Conservation (phyloP, 148 eudicot genomes). For the Chenopodium album region DNA sequence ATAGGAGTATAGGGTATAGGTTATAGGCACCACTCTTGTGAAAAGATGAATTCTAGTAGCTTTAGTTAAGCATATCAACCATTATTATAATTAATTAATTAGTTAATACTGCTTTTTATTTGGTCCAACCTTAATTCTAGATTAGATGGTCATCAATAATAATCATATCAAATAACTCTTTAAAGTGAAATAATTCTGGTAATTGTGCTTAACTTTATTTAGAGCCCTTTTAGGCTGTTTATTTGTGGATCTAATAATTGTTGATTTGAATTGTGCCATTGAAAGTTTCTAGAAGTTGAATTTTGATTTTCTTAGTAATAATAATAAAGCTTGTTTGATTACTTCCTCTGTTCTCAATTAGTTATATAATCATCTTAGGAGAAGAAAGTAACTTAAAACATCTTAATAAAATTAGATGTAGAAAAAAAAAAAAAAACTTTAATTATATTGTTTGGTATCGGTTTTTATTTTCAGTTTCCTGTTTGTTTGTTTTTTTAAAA, state of each 20-base stretch:
- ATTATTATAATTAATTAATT: background rate
- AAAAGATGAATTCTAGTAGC: background rate
- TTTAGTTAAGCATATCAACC: conserved; percentile 3
- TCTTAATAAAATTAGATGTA: too few species aligned
- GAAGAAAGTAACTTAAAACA: too few species aligned
- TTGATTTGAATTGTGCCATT: background rate
- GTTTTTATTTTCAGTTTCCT: too few species aligned
- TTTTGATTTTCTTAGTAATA: too few species aligned
- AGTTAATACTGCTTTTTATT: background rate
- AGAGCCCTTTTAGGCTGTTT: background rate
- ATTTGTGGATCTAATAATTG: background rate
- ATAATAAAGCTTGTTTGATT: too few species aligned
- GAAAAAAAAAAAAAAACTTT: too few species aligned
- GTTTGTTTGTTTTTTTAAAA: too few species aligned
- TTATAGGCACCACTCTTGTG: background rate
- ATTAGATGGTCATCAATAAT: background rate
- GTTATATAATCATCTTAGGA: too few species aligned
- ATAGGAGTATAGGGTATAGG: background rate
- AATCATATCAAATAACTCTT: background rate
- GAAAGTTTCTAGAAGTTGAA: too few species aligned
- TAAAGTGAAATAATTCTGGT: background rate
- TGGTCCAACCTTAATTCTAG: background rate
- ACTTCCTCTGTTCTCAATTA: too few species aligned
- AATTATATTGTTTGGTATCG: too few species aligned
- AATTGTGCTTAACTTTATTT: background rate